Evolutionary conservation across 768 basidiomycete genomes (phyloP), one percentile per base, ranked within the genome.

Genomic region (Termitomyces sp.): DNA sequence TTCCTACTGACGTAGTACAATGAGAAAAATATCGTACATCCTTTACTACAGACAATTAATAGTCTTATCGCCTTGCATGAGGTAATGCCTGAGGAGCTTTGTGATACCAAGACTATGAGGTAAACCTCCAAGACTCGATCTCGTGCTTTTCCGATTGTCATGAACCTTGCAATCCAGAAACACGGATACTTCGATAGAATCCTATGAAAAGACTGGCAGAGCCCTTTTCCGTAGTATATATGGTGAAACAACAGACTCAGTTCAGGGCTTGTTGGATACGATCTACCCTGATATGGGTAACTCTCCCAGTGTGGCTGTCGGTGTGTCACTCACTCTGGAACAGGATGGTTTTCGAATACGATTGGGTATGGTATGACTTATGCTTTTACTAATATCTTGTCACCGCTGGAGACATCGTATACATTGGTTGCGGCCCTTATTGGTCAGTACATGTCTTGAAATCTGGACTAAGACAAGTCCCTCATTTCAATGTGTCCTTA

Each of bases 231-330:
- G 71, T 23, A 66, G 71, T 5, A 72, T 81, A 15, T 87, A 88
- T 58, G 84, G 85, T 15, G 77, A 80, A 37, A 82, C 80, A 2
- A 78, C 83, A 7, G 66, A 73, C 28, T 44, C 65, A 2, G 79
- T 85, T 3, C 78, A 80, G 57, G 58, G 51, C 3, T 59, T 85
- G n/a, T 65, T 88, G 17, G 68, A 73, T 61, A 60, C 68, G 11
- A 74, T 80, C 30, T 84, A 84, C 66, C 85, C 86, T 0, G 86
- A 88, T 63, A 71, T 87, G 65, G 85, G 86, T 85, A 60, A 57
- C 76, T 26, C 21, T 38, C 11, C 17, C 15, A 23, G 15, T 47
- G 7, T 46, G 21, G 4, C 28, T 28, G 23, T 14, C 15, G 15
- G 15, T 40, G 1, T 17, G 38, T 54, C 46, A 42, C 37, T 50